Percentiles rank a stretch among this genome's conserved stretches.
Evolutionary conservation across 2,329 filamentous ascomycete genomes (phyloP).

Genomic region (Gliomastix tumulicola): DNA sequence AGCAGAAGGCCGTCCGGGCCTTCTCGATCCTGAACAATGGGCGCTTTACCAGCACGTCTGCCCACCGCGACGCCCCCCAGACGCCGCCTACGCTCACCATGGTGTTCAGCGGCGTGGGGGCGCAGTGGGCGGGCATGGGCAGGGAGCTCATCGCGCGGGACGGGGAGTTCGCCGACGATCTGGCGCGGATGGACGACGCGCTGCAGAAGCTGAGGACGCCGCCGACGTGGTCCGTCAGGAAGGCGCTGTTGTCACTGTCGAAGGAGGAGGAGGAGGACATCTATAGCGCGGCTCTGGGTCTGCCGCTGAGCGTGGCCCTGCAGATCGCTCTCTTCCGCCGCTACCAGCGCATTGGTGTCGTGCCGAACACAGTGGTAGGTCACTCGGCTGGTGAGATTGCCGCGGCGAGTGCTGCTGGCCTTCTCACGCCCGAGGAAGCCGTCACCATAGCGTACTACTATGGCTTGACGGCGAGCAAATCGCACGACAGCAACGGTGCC

Average conservation of each 20-base stretch:
- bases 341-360: slow-evolving; percentile 22
- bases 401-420: slow-evolving; percentile 30
- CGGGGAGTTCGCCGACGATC: neutral
- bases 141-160: neutral
- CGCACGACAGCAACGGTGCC: slow-evolving; percentile 25
- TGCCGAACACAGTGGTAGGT: slow-evolving; percentile 28
- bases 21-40: neutral
- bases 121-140: slow-evolving; percentile 1
- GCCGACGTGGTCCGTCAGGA: neutral
- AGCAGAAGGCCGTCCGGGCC: neutral
- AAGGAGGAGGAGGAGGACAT: too few species aligned
- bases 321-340: slow-evolving; percentile 34
- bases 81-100: neutral
- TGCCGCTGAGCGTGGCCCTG: slow-evolving; percentile 32
- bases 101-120: neutral
- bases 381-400: slow-evolving; percentile 41
- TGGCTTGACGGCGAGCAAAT: slow-evolving; percentile 24
- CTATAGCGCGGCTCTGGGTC: slow-evolving; percentile 17
- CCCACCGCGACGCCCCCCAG: neutral
- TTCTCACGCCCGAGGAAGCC: slow-evolving; percentile 25
- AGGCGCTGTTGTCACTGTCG: too few species aligned
- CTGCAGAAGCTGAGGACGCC: neutral
- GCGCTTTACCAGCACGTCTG: neutral
- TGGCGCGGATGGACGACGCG: neutral
- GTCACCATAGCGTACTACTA: slow-evolving; percentile 43